Evolutionary conservation across 2,329 filamentous ascomycete species (phyloP), one percentile per base, ranked within the genome.

Genomic region (Exophiala alcalophila): DNA sequence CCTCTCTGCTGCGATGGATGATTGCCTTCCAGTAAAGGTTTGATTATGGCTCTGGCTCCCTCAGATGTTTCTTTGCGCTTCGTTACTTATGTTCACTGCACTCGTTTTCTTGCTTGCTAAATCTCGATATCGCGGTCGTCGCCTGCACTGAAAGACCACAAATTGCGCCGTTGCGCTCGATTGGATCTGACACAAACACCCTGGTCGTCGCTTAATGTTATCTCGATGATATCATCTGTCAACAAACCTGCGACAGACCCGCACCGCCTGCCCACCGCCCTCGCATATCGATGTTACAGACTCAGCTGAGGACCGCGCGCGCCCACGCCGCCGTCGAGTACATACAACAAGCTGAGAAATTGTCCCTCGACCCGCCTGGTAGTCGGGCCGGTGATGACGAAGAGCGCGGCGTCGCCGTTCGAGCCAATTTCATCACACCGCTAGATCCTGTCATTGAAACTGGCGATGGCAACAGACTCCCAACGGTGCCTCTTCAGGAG

Each of bases 361-460:
- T 61, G 8, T 59, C 57, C 4, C 53, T 61, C 21, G 50, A 54
- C 19, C 25, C 50, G 8, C 26, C 46, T 9, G 28, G 37, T n/a
- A 31, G 29, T n/a, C 24, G 21, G 11, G 32, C 19, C 40, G 32
- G 39, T 34, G 30, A 45, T 34, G 20, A 30, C 18, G n/a, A 29
- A 26, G 16, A 31, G 15, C 30, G 49, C 37, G 43, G 56, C 14
- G 34, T 43, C 29, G 59, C 59, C 11, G 55, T 60, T 24, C 36
- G 58, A 38, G 59, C 59, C 14, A 57, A 53, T 28, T 61, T 62
- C 49, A 66, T 83, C 21, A 90, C 85, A 0, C 76, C 82, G 0
- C 78, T 83, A 34, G 84, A 90, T 60, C 78, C 84, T 0, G 78
- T 89, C 11, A 77, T 90, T 31, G 68, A 81, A 39, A 87, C 83